These are phyloP conservation scores for Cucumis cinereus DNA, from an alignment of 306 rosid species.

Conservation along the genomic window DNA sequence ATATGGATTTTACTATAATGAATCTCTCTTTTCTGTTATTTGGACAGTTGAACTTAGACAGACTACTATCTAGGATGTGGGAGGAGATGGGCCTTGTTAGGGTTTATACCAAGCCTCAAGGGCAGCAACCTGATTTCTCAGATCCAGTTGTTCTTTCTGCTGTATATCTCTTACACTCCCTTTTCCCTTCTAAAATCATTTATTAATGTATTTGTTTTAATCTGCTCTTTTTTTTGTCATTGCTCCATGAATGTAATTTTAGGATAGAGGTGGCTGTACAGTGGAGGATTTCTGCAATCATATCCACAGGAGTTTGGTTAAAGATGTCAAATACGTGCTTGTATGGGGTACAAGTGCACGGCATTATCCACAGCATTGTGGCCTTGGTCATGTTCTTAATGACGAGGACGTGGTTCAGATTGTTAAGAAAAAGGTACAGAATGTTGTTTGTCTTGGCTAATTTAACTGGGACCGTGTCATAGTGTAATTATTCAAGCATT, in stretches of 20 bases:
- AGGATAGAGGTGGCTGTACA: constrained; percentile 98
- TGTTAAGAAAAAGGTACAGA: constrained; percentile 90
- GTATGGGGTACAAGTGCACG: constrained; percentile 94
- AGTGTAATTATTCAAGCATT: background rate
- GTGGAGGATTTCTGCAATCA: constrained; percentile 98
- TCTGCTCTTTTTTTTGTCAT: constrained; percentile 1
- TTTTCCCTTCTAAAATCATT: constrained; percentile 2
- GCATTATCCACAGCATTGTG: constrained; percentile 97
- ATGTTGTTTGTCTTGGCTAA: background rate
- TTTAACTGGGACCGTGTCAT: background rate
- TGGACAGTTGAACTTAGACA: constrained; percentile 86
- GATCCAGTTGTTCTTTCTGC: constrained; percentile 95
- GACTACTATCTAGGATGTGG: constrained; percentile 95
- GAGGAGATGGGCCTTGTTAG: constrained; percentile 98
- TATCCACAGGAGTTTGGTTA: constrained; percentile 86
- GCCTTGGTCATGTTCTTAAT: constrained; percentile 57
- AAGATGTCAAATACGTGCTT: constrained; percentile 96
- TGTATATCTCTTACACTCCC: constrained; percentile 40
- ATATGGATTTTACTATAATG: background rate
- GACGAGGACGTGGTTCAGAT: constrained; percentile 98
- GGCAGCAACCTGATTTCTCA: constrained; percentile 93
- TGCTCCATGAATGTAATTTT: constrained; percentile 15
- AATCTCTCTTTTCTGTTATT: constrained; percentile 13
- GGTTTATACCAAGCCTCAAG: constrained; percentile 97
- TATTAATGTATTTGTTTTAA: background rate